Conservation (phyloP, 2,329 filamentous ascomycete genomes). For the Camillea tinctor region DNA sequence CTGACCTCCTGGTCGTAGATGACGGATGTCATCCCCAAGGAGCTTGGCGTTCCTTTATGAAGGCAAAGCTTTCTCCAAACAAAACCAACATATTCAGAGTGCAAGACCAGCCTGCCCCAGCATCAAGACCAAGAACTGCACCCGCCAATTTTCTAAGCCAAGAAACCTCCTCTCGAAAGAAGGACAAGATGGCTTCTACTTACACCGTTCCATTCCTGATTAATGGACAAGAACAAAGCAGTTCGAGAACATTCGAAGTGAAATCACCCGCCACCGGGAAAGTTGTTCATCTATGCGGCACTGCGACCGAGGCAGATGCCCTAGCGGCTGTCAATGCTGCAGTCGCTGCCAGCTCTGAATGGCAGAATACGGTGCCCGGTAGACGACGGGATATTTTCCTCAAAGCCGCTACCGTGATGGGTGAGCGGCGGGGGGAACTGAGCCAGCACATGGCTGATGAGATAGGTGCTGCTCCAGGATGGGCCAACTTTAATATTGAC, state of each 20-base stretch:
- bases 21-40: not conserved
- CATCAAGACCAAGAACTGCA: not conserved
- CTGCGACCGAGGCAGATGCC: constrained; percentile 47
- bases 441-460: constrained; percentile 55
- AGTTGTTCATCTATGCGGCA: constrained; percentile 53
- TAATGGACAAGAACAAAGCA: constrained; percentile 44
- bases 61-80: not conserved
- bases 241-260: constrained; percentile 53
- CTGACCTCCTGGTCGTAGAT: too few relatives aligned
- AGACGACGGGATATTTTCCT: constrained; percentile 68
- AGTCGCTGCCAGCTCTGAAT: constrained; percentile 9
- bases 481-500: constrained; percentile 43
- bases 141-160: not conserved
- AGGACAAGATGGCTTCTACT: constrained; percentile 22
- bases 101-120: not conserved
- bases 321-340: constrained; percentile 17
- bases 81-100: too few relatives aligned
- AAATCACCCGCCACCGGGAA: constrained; percentile 52
- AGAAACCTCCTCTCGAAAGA: constrained; percentile 7
- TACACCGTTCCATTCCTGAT: constrained; percentile 43
- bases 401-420: constrained; percentile 65
- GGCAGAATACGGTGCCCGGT: constrained; percentile 42
- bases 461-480: constrained; percentile 39
- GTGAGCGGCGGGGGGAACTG: constrained; percentile 59
- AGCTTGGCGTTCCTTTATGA: not conserved